phyloP scores from a whole-genome alignment of 306 rosid species.

The Ammopiptanthus mongolicus region DNA sequence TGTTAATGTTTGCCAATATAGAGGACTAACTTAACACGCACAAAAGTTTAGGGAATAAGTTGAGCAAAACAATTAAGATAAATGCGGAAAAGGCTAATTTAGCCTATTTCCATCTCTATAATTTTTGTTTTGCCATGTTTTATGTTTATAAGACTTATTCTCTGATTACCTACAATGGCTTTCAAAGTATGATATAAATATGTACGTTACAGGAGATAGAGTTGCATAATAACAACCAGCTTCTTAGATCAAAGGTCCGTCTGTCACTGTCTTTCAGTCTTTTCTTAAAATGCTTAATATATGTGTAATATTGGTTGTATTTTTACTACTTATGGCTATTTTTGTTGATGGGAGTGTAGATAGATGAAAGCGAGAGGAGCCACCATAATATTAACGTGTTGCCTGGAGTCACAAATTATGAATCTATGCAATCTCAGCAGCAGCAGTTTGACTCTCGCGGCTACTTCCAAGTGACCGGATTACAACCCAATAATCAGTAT shows the following conservation, averaged over 20 bases:
- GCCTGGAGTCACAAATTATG: slow-evolving; percentile 44
- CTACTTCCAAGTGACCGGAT: slow-evolving; percentile 68
- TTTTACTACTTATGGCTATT: not conserved
- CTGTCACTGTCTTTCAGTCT: not conserved
- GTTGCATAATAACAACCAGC: slow-evolving; percentile 72
- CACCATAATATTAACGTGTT: slow-evolving; percentile 39
- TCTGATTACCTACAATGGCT: not conserved
- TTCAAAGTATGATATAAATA: not conserved
- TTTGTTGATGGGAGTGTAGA: slow-evolving; percentile 26
- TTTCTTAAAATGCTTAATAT: not conserved
- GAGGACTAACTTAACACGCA: no score
- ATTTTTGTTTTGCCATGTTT: not conserved
- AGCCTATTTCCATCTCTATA: no score
- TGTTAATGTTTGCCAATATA: no score
- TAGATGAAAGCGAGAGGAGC: slow-evolving; percentile 61
- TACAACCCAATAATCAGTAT: slow-evolving; percentile 61
- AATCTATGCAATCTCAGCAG: slow-evolving; percentile 43
- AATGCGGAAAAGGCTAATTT: no score
- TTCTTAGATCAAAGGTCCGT: slow-evolving; percentile 74
- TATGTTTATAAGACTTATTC: not conserved
- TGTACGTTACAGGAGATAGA: slow-evolving; percentile 61
- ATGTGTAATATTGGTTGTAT: not conserved
- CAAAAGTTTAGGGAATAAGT: no score
- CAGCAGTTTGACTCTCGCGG: slow-evolving; percentile 50
- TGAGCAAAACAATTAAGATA: no score